Evolutionary conservation across 768 basidiomycete species (phyloP), one percentile per base, ranked within the genome.

Genomic region (Suillus sp.): DNA sequence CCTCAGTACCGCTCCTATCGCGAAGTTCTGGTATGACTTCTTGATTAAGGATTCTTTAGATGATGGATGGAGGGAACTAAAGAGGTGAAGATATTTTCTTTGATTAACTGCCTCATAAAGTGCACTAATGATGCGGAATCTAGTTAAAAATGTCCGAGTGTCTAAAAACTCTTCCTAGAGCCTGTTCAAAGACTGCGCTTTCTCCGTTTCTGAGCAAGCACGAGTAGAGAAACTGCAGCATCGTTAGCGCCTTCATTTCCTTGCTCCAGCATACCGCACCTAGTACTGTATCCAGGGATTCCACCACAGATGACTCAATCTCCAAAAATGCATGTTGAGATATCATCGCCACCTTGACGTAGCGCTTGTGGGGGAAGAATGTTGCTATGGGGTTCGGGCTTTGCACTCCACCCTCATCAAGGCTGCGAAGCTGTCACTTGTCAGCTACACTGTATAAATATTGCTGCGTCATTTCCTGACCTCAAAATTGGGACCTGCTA

Each of bases 21-120:
- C 88, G 4, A 70, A 83, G 54, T 80, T 84, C 53, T 98, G 96
- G 95, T 99, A 96, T 69, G 78, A 83, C n/a, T 96, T 96, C 68
- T 73, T 96, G 35, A 71, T 91, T 8, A 74, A 86, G 67, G 95
- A 96, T 72, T 81, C 92, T 1, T 76, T 81, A 55, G 90, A 93
- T 67, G 77, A 79, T 13, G 86, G 87, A 22, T 93, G 92, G 92
- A 81, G 81, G 59, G 78, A 79, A 43, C 74, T 75, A 48, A 78
- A 73, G 67, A 68, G 58, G 74, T 76, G 62, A 68, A 66, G 25
- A 60, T n/a, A 38, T n/a, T 1, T 55, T 30, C 10, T 8, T 35
- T 1, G 67, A 69, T 60, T 60, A 10, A 45, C 5, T 25, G 59
- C 22, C 11, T 22, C n/a, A 34, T 58, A 57, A 5, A 20, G n/a